These are phyloP conservation scores for Cyberlindnera mrakii DNA, from an alignment of 805 yeast genomes.

Conservation along the genomic window DNA sequence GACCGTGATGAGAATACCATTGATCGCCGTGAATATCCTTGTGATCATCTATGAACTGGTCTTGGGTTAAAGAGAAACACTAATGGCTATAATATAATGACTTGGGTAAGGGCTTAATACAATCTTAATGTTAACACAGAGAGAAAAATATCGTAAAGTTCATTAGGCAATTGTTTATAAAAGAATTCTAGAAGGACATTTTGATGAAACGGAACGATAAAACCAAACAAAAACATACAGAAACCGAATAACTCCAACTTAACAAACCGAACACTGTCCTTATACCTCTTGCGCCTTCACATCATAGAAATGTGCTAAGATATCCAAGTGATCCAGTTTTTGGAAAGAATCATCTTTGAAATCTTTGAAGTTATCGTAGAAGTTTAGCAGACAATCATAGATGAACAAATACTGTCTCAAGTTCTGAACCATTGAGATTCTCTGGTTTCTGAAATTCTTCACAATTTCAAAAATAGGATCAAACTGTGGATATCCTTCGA, in stretches of 20 bases:
- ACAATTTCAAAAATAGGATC: conserved; percentile 49
- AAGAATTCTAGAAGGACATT: background rate
- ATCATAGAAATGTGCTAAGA: conserved; percentile 12
- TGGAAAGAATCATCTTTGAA: conserved; percentile 5
- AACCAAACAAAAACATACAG: background rate
- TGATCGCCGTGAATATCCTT: conserved; percentile 58
- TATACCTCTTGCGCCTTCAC: background rate
- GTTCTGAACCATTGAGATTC: conserved; percentile 82
- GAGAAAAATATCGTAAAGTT: too few species aligned
- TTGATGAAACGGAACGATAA: background rate
- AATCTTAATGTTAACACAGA: background rate
- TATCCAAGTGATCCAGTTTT: conserved; percentile 11
- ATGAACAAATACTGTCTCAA: conserved; percentile 69
- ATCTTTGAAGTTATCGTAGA: conserved; percentile 13
- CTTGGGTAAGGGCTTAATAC: too few species aligned
- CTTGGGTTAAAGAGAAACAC: conserved; percentile 39
- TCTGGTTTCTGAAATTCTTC: conserved; percentile 61
- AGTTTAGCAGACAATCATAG: conserved; percentile 48
- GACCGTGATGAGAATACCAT: conserved; percentile 69
- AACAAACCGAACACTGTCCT: background rate
- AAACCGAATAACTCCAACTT: background rate
- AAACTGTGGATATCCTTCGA: conserved; percentile 35
- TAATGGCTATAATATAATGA: background rate
- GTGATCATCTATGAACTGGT: conserved; percentile 67
- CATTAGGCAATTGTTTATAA: too few species aligned